These are phyloP conservation scores for Halenospora varia DNA, from an alignment of 495 filamentous ascomycete genomes.

Conservation along the genomic window DNA sequence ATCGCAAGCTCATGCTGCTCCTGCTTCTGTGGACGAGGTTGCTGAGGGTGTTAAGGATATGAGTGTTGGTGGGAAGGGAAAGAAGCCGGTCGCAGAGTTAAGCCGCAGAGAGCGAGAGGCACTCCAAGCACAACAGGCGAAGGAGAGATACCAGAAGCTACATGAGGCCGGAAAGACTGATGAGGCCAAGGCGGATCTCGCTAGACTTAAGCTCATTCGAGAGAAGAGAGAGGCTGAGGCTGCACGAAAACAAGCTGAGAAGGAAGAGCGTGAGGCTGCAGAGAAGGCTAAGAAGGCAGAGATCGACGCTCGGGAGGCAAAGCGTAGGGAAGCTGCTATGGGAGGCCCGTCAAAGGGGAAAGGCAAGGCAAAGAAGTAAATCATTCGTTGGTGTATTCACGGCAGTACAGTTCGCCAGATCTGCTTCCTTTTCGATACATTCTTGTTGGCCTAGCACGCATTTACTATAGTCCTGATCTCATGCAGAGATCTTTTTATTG, in stretches of 20 bases:
- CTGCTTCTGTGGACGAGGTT: constrained; percentile 37
- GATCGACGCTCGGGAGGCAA: constrained; percentile 38
- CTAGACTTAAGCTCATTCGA: constrained; percentile 70
- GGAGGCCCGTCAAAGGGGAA: constrained; percentile 15
- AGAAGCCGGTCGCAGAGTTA: constrained; percentile 47
- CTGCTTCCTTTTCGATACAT: not conserved
- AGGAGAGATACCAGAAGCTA: constrained; percentile 88
- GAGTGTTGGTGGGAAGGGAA: constrained; percentile 31
- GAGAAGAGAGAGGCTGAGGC: constrained; percentile 86
- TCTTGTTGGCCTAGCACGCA: not conserved
- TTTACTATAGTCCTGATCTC: not conserved
- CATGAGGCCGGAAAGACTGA: constrained; percentile 97
- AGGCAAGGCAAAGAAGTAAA: constrained; percentile 25
- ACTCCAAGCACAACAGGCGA: constrained; percentile 78
- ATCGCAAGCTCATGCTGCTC: constrained; percentile 42
- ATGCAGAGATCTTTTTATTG: not conserved
- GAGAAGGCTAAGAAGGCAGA: constrained; percentile 47
- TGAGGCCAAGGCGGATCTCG: constrained; percentile 90
- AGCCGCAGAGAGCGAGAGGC: constrained; percentile 87
- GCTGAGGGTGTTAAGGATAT: constrained; percentile 45
- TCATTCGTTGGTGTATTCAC: not conserved
- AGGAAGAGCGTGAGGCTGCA: constrained; percentile 64
- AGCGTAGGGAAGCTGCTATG: constrained; percentile 26
- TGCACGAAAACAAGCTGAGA: constrained; percentile 58
- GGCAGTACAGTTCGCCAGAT: not conserved